Evolutionary conservation across 2,329 filamentous ascomycete species (phyloP), one percentile per base, ranked within the genome.

Genomic region (Sporothrix inflata): DNA sequence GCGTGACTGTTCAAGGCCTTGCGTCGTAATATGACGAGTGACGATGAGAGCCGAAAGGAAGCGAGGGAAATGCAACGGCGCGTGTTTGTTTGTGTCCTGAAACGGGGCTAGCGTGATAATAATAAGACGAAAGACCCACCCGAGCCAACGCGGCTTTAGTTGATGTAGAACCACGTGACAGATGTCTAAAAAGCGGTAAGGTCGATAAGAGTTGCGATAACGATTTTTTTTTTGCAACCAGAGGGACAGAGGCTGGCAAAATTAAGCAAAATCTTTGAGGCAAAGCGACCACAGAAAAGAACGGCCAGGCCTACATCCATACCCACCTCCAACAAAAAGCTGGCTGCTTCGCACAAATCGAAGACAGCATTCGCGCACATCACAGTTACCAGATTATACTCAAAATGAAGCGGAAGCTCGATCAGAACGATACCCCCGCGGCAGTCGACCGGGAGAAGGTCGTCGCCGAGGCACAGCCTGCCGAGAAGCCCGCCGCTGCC

Each of bases 401-500:
- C 71, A 76, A 71, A 9, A 88, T 89, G 87, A 91, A 90, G 81
- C 84, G 89, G 73, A 91, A 91, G 82, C 83, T 89, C 75, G 84
- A 89, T 74, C 83, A 85, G 16, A 74, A 73, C 63, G 73, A 76
- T 30, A 66, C 66, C 9, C 74, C 81, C 3, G 78, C 81, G 9
- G 76, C 77, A 12, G 66, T 51, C 73, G 77, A 76, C 42, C 75
- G 78, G 57, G 74, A 77, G 71, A 71, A 14, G 27, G 68, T 7
- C 30, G 47, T 16, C 14, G n/a, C 65, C 6, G 42, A 57, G 24
- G n/a, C 49, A 19, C 49, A 7, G 8, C 27, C 45, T 3, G 47
- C 47, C 30, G 65, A 71, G 30, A 53, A 27, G 16, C 67, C 70
- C 9, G 21, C 55, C 40, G 40, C 70, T 4, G 53, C 69, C 70